phyloP scores from a whole-genome alignment of 1,139 yeast species.

The Saccharomycopsis hybrid region DNA sequence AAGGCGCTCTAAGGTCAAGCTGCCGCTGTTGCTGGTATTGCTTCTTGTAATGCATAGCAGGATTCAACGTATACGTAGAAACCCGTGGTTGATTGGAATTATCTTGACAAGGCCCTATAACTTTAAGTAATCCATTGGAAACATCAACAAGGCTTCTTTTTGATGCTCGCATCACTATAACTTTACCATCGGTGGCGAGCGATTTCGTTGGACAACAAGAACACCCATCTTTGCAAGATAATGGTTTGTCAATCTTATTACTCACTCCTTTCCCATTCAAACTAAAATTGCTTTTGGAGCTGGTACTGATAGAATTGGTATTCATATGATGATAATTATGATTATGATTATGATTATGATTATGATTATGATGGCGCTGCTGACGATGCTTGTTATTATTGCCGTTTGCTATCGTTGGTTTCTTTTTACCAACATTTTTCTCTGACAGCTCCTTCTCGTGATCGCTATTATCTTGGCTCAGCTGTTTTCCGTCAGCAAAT shows the following conservation, averaged over 20 bases:
- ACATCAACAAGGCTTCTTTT: conserved; percentile 45
- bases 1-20: too few relatives aligned
- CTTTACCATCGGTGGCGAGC: conserved; percentile 22
- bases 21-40: too few relatives aligned
- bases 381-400: too few relatives aligned
- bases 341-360: too few relatives aligned
- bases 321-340: too few relatives aligned
- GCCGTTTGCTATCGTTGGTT: too few relatives aligned
- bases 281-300: background rate
- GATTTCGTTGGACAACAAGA: conserved; percentile 21
- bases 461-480: background rate
- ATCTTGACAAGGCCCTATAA: conserved; percentile 25
- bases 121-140: conserved; percentile 30
- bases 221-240: background rate
- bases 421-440: background rate
- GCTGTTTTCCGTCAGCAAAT: conserved; percentile 19
- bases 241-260: background rate
- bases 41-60: too few relatives aligned
- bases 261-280: conserved; percentile 19
- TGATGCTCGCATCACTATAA: conserved; percentile 40
- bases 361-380: too few relatives aligned
- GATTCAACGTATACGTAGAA: conserved; percentile 16
- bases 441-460: background rate
- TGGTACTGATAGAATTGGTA: too few relatives aligned
- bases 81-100: conserved; percentile 5